These are phyloP conservation scores for Solanum sejunctum DNA, from an alignment of 257 asterid species.

Conservation along the genomic window DNA sequence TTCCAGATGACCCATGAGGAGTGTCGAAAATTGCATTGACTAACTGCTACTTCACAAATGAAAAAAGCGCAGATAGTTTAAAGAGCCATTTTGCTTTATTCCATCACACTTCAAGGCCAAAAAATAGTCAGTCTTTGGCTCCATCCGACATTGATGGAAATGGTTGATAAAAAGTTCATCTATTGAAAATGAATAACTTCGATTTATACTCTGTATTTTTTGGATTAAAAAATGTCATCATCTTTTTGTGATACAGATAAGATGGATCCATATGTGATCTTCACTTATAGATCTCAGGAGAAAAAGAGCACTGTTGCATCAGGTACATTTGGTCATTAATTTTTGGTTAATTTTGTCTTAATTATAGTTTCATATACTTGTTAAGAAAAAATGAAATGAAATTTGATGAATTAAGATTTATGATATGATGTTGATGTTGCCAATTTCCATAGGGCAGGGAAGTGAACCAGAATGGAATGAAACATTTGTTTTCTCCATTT, in stretches of 20 bases:
- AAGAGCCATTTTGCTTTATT: no score
- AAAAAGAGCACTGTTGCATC: conserved; percentile 50
- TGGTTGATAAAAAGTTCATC: no score
- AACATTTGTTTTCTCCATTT: conserved; percentile 23
- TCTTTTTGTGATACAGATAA: conserved; percentile 16
- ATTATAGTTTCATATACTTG: background rate
- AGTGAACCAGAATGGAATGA: conserved; percentile 56
- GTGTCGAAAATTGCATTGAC: no score
- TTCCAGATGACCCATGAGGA: no score
- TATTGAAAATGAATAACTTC: no score
- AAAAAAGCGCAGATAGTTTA: no score
- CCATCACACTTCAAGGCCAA: no score
- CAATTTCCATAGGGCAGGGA: conserved; percentile 30
- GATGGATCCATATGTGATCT: conserved; percentile 48
- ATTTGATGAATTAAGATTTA: background rate
- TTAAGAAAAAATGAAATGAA: background rate
- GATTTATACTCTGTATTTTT: background rate
- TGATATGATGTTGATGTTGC: background rate
- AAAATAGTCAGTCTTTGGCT: no score
- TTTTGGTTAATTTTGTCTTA: background rate
- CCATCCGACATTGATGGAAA: no score
- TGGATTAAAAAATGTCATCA: background rate
- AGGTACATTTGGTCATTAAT: conserved; percentile 13
- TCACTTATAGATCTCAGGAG: conserved; percentile 45
- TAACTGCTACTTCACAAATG: no score